Percentiles rank a stretch among this genome's conserved stretches.
Evolutionary conservation across 176 grass and related monocot genomes (phyloP).

Genomic region (Carex parvula): DNA sequence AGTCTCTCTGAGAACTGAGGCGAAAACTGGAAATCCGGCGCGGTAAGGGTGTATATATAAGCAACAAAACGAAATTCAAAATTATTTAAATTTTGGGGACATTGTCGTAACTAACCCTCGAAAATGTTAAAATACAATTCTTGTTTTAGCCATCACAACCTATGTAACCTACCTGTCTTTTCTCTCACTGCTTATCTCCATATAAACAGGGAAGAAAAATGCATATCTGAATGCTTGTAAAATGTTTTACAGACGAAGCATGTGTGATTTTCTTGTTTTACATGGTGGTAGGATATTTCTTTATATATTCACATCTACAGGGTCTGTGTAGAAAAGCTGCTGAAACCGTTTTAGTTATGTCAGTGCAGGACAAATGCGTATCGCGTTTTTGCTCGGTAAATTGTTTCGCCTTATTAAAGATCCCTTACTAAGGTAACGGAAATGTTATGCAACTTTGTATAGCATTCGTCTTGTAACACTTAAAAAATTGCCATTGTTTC

Average conservation of each 20-base stretch:
- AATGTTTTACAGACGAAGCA: neutral
- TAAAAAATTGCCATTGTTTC: neutral
- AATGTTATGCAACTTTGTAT: neutral
- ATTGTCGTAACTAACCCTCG: neutral
- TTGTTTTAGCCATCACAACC: neutral
- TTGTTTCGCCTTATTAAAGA: neutral
- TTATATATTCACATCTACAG: neutral
- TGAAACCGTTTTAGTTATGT: constrained; percentile 7
- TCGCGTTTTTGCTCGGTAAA: neutral
- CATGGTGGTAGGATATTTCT: neutral
- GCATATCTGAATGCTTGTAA: neutral
- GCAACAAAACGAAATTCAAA: neutral
- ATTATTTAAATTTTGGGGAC: neutral
- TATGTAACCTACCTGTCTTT: neutral
- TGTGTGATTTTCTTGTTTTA: neutral
- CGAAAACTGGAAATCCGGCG: neutral
- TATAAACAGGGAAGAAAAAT: neutral
- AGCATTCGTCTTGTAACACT: no score
- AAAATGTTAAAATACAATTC: neutral
- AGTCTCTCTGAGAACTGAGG: neutral
- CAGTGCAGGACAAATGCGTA: neutral
- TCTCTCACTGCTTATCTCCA: neutral
- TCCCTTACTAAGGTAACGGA: neutral
- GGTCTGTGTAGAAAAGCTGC: neutral
- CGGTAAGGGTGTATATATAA: constrained; percentile 1